Conservation (phyloP, 2,329 filamentous ascomycete genomes). For the Corinectria fuckeliana region DNA sequence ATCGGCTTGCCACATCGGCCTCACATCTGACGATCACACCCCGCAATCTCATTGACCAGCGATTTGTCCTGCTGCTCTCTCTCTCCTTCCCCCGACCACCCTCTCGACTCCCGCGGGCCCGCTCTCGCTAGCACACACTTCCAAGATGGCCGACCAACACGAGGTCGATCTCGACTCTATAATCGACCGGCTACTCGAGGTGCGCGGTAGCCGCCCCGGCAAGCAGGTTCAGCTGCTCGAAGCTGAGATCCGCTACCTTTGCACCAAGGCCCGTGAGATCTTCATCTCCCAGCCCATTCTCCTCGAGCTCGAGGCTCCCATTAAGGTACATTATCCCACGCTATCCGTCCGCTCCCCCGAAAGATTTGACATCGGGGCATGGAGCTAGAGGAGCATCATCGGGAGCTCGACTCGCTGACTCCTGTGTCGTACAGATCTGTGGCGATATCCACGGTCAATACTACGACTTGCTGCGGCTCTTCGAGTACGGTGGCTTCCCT, state of each 20-base stretch:
- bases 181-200: constrained; percentile 97
- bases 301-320: constrained; percentile 95
- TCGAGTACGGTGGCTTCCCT: constrained; percentile 98
- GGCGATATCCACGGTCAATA: constrained; percentile 99
- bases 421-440: constrained; percentile 73
- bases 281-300: constrained; percentile 99
- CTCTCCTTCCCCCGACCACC: constrained; percentile 34
- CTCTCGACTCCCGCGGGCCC: constrained; percentile 48
- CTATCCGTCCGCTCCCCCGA: constrained; percentile 2
- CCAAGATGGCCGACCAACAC: constrained; percentile 69
- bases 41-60: constrained; percentile 41
- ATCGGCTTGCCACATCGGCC: constrained; percentile 40
- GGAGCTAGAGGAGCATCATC: not conserved
- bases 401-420: constrained; percentile 25
- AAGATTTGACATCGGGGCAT: not conserved
- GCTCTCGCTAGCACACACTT: constrained; percentile 44
- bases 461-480: constrained; percentile 94
- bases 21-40: constrained; percentile 34
- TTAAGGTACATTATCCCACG: constrained; percentile 75
- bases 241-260: constrained; percentile 94
- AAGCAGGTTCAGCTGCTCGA: constrained; percentile 98
- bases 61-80: constrained; percentile 37
- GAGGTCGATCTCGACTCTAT: constrained; percentile 99
- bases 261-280: constrained; percentile 98
- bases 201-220: constrained; percentile 94